Evolutionary conservation across 1,139 yeast species (phyloP).

Genomic region (Suhomyces panamericanus): DNA sequence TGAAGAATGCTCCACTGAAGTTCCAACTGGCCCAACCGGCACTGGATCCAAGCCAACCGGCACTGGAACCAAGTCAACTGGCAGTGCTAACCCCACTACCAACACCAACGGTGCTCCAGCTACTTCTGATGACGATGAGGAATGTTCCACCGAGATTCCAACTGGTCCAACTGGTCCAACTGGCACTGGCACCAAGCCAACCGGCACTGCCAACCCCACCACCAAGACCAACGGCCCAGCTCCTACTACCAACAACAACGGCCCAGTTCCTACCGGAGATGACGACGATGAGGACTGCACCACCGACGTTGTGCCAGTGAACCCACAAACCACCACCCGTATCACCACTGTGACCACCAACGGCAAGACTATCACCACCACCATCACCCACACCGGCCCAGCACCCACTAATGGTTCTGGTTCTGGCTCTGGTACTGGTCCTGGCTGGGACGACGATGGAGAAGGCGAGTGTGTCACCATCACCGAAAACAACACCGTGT

Average conservation of each 20-base stretch:
- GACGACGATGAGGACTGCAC: slow-evolving; percentile 18
- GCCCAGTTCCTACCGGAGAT: slow-evolving; percentile 10
- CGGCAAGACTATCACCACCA: neutral
- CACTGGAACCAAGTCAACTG: too few relatives aligned
- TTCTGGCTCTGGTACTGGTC: neutral
- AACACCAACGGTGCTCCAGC: neutral
- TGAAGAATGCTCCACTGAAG: neutral
- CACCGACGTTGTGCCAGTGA: neutral
- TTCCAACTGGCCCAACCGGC: neutral
- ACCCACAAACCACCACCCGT: slow-evolving; percentile 1
- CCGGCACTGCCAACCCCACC: neutral
- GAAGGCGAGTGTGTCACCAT: slow-evolving; percentile 10
- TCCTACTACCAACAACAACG: neutral
- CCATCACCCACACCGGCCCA: neutral
- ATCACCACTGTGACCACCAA: slow-evolving; percentile 2
- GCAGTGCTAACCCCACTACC: neutral
- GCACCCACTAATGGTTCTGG: slow-evolving; percentile 1
- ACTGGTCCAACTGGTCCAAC: slow-evolving; percentile 1
- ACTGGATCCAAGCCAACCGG: neutral
- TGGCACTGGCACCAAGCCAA: neutral
- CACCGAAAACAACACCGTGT: slow-evolving; percentile 7
- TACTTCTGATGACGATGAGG: slow-evolving; percentile 6
- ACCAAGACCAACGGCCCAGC: neutral
- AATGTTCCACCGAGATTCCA: neutral
- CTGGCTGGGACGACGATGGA: slow-evolving; percentile 9